Conservation (phyloP, 192 early-diverging fungal genomes). For the Coemansia sp. region DNA sequence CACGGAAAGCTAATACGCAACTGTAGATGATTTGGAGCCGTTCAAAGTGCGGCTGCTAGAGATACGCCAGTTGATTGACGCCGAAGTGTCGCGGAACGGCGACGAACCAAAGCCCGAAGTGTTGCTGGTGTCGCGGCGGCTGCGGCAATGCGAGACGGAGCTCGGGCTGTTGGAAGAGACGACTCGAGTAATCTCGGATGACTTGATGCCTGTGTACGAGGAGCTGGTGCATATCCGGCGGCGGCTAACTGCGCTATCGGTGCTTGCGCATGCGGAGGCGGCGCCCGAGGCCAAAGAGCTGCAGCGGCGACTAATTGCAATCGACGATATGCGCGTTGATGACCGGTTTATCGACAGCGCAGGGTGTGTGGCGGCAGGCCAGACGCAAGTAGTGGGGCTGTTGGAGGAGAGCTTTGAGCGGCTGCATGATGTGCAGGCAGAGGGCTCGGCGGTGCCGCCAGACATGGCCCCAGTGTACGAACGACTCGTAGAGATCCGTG, state of each 20-base stretch:
- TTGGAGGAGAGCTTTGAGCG: constrained; percentile 80
- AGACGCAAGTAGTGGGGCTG: constrained; percentile 77
- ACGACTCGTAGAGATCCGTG: constrained; percentile 67
- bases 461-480: constrained; percentile 60
- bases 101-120: constrained; percentile 29
- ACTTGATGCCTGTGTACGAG: constrained; percentile 69
- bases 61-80: constrained; percentile 58
- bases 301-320: constrained; percentile 72
- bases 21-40: constrained; percentile 59
- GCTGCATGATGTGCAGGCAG: constrained; percentile 74
- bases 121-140: constrained; percentile 38
- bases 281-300: constrained; percentile 47
- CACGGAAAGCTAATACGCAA: background rate
- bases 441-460: constrained; percentile 61
- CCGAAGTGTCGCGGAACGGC: constrained; percentile 11
- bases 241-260: constrained; percentile 53
- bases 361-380: constrained; percentile 73
- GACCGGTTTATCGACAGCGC: constrained; percentile 72
- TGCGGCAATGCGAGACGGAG: constrained; percentile 53
- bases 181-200: constrained; percentile 62
- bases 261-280: constrained; percentile 30
- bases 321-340: constrained; percentile 74
- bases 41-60: constrained; percentile 59
- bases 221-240: constrained; percentile 68
- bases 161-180: constrained; percentile 53